Base-by-base conservation (phyloP, 495 filamentous ascomycete species). In the Hypoxylon crocopeplum region DNA sequence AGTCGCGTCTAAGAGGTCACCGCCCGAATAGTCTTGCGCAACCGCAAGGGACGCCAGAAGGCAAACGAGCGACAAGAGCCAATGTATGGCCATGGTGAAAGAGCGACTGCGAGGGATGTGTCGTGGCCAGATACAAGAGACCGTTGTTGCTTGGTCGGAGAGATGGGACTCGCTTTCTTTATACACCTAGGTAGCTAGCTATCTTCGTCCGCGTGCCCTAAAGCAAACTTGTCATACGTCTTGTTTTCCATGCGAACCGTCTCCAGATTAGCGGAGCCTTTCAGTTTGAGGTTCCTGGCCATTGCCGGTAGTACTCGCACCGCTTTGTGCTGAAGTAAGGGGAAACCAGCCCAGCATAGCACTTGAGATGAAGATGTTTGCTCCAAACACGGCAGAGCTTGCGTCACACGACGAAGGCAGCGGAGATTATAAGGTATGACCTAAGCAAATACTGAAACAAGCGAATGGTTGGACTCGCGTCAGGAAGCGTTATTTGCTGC, bases 341-440 rank as follows among this genome's bases (percentile, higher is more conserved):
- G 27, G 39, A 50, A 55, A 30, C n/a, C n/a, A n/a, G n/a, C n/a
- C n/a, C n/a, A n/a, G n/a, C n/a, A n/a, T 41, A 51, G 44, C 30
- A 38, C 19, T 41, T 45, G 48, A 49, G 55, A 64, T 21, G 48
- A 59, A 17, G 38, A 13, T 34, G 49, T 55, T 64, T 64, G 55
- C 55, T 55, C 61, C 55, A 59, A 54, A 47, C 54, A 64, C 22
- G 16, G 33, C 34, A 25, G 7, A 46, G 61, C 5, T 59, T 55
- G 49, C 34, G 61, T 59, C 45, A 34, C 33, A 59, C 55, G 47
- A 40, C 20, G 38, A 45, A 45, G 25, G 39, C 5, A 27, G n/a
- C 54, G 55, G 61, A 64, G 55, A 59, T 64, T 59, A 59, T 45
- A 56, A 53, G 48, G 61, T 64, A 59, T 59, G 61, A 64, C 61